phyloP scores from a whole-genome alignment of 495 filamentous ascomycete species.

The Tuber borchii region DNA sequence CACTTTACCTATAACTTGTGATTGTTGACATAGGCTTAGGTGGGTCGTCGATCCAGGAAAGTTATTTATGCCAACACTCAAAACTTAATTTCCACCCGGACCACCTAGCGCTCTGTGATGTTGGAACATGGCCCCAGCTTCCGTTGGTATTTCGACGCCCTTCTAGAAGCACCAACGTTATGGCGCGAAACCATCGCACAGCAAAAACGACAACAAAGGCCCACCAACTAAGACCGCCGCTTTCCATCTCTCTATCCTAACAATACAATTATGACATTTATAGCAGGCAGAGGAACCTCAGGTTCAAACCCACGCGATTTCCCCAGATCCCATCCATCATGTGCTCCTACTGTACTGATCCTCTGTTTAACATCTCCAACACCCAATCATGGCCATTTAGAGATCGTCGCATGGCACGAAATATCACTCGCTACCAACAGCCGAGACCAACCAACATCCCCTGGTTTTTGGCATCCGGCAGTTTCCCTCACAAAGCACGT shows the following conservation, averaged over 20 bases:
- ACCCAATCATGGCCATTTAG: neutral
- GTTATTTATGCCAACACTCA: neutral
- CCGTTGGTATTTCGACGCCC: neutral
- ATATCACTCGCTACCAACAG: neutral
- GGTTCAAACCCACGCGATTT: neutral
- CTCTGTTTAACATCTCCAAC: neutral
- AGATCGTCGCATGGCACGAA: neutral
- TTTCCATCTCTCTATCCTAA: neutral
- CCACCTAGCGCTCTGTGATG: neutral
- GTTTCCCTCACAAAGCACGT: neutral
- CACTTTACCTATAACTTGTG: neutral
- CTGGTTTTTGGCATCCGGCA: neutral
- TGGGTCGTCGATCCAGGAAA: neutral
- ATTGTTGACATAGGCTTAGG: neutral
- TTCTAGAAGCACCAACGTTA: conserved; percentile 1
- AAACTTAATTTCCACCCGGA: neutral
- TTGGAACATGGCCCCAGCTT: neutral
- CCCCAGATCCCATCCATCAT: neutral
- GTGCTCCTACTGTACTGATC: neutral
- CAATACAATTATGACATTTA: neutral
- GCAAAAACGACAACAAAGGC: neutral
- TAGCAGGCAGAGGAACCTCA: neutral
- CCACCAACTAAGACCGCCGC: neutral
- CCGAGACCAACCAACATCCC: neutral
- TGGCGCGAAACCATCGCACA: neutral